Evolutionary conservation across 257 asterid species (phyloP).

Genomic region (Misopates orontium): DNA sequence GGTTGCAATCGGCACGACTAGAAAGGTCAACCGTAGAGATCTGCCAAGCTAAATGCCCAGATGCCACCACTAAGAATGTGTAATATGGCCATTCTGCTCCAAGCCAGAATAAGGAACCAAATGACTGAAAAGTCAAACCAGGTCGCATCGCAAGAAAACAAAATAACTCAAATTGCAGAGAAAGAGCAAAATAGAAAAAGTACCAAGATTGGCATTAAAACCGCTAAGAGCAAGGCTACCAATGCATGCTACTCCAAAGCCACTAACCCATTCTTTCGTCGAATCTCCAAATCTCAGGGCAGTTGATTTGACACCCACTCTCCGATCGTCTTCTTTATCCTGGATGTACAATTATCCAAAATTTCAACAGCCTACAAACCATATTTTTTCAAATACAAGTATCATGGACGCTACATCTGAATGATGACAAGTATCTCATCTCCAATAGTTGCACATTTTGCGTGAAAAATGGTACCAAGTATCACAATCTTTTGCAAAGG

Average conservation of each 20-base stretch:
- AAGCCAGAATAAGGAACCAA: constrained; percentile 21
- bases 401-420: background rate
- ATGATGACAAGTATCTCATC: constrained; percentile 9
- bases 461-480: constrained; percentile 7
- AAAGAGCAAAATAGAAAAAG: background rate
- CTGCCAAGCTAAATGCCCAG: constrained; percentile 84
- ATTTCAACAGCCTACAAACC: constrained; percentile 8
- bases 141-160: background rate
- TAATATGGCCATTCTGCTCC: constrained; percentile 77
- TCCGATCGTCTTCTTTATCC: constrained; percentile 87
- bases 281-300: constrained; percentile 86
- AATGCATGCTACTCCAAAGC: constrained; percentile 79
- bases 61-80: constrained; percentile 56
- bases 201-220: constrained; percentile 69
- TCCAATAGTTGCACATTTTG: background rate
- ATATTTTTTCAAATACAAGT: constrained; percentile 8
- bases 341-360: constrained; percentile 31
- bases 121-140: constrained; percentile 5
- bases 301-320: constrained; percentile 88
- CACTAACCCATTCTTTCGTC: constrained; percentile 73
- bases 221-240: constrained; percentile 78
- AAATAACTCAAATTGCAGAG: background rate
- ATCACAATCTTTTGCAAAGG: background rate
- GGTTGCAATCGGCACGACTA: constrained; percentile 72
- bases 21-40: constrained; percentile 71